phyloP scores from a whole-genome alignment of 2,329 filamentous ascomycete genomes.

The Aspergillus sp. region DNA sequence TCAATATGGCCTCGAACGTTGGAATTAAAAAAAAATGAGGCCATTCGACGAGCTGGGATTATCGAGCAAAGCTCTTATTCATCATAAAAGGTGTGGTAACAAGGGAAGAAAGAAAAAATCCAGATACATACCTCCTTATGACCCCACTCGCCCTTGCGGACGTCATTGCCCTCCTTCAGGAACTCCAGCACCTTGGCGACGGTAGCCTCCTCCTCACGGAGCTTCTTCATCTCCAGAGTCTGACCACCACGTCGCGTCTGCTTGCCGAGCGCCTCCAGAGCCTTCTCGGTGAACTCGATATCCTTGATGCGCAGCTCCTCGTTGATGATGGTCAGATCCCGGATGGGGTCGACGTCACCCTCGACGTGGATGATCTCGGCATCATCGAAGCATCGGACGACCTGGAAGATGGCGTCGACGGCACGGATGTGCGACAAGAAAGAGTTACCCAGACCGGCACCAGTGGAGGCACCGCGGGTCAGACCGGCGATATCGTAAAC shows the following conservation, averaged over 20 bases:
- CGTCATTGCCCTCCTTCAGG: conserved; percentile 86
- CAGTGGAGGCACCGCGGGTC: conserved; percentile 92
- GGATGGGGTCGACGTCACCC: conserved; percentile 92
- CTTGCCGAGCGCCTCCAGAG: conserved; percentile 86
- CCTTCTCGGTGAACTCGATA: conserved; percentile 97
- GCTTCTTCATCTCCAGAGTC: conserved; percentile 95
- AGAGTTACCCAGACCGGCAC: conserved; percentile 93
- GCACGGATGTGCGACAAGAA: conserved; percentile 99
- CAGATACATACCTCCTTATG: conserved; percentile 79
- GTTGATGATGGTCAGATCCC: conserved; percentile 94
- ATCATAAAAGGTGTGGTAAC: conserved; percentile 64
- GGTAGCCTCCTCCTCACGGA: conserved; percentile 88
- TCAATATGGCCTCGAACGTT: conserved; percentile 77
- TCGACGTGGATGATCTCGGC: conserved; percentile 99
- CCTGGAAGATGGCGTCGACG: conserved; percentile 96
- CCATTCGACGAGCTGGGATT: conserved; percentile 99
- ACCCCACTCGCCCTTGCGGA: conserved; percentile 83
- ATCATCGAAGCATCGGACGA: conserved; percentile 96
- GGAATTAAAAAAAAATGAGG: conserved; percentile 61
- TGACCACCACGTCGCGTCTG: conserved; percentile 93
- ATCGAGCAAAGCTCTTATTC: conserved; percentile 98
- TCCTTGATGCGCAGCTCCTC: conserved; percentile 97
- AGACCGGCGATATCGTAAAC: conserved; percentile 98
- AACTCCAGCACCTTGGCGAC: conserved; percentile 85
- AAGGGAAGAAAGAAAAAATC: conserved; percentile 17